These are phyloP conservation scores for Chenopodium quinoa DNA, from an alignment of 148 eudicot species.

Conservation along the genomic window DNA sequence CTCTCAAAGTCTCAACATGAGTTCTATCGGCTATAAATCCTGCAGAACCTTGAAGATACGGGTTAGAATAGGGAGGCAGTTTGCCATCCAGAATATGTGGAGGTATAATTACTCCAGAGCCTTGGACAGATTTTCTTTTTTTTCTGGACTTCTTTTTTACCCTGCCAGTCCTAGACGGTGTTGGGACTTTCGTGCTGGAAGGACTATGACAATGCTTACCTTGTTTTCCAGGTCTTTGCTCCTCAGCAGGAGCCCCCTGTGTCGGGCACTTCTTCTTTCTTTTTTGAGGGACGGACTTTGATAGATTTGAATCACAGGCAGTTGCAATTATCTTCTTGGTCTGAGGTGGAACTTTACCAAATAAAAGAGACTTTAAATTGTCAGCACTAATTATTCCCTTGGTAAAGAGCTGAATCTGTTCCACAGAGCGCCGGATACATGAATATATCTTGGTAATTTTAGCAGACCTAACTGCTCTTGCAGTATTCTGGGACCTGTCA, in stretches of 20 bases:
- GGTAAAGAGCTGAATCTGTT: slow-evolving; percentile 39
- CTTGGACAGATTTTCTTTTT: not conserved
- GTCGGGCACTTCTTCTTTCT: slow-evolving; percentile 8
- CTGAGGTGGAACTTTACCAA: slow-evolving; percentile 34
- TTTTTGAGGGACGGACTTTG: not conserved
- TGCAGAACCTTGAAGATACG: not conserved
- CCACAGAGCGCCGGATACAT: slow-evolving; percentile 46
- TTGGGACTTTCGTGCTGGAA: not conserved
- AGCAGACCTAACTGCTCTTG: slow-evolving; percentile 56
- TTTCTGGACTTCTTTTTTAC: not conserved
- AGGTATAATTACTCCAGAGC: not conserved
- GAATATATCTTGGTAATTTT: slow-evolving; percentile 43
- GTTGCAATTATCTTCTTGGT: slow-evolving; percentile 1
- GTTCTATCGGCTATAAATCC: not conserved
- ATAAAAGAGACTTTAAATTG: slow-evolving; percentile 41
- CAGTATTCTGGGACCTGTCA: slow-evolving; percentile 70
- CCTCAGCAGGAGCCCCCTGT: not conserved
- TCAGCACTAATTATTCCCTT: slow-evolving; percentile 41
- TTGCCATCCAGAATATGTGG: not conserved
- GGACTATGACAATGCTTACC: not conserved
- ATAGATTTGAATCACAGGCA: not conserved
- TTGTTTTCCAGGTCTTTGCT: slow-evolving; percentile 1
- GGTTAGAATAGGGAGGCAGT: not conserved
- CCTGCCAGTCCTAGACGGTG: not conserved
- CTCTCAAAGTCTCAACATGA: not conserved